Evolutionary conservation across 2,329 filamentous ascomycete genomes (phyloP).

Genomic region (Fusarium setosum): DNA sequence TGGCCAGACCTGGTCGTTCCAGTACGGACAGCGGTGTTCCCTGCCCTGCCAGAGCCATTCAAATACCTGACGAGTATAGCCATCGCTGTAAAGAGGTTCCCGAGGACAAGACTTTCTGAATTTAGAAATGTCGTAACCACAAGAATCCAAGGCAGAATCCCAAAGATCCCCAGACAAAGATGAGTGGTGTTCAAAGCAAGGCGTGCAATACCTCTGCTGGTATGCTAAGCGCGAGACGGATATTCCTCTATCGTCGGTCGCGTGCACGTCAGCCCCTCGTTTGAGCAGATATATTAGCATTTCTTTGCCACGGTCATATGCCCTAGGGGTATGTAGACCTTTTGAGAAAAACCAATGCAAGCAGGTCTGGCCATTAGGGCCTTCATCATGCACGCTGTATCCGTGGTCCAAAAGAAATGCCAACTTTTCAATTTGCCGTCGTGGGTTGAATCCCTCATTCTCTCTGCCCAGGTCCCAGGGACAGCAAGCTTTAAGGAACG

Average conservation of each 20-base stretch:
- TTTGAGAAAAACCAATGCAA: no score
- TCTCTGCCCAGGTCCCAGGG: neutral
- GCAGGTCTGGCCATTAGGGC: neutral
- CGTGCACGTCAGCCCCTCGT: neutral
- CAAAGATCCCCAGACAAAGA: neutral
- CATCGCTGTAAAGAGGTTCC: neutral
- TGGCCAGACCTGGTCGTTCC: neutral
- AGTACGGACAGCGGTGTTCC: neutral
- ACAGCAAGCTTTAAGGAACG: neutral
- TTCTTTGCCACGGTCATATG: neutral
- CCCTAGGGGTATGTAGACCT: no score
- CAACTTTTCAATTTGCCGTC: neutral
- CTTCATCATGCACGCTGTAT: neutral
- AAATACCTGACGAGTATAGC: neutral
- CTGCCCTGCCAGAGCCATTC: neutral
- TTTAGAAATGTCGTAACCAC: neutral
- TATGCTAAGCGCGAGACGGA: neutral
- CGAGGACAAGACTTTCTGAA: neutral
- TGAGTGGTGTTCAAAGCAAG: accelerated
- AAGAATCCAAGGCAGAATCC: neutral
- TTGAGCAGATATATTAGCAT: neutral
- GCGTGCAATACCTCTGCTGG: neutral
- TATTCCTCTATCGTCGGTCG: accelerated
- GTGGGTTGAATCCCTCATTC: neutral
- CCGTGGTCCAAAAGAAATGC: neutral